Percentiles rank a stretch among this genome's conserved stretches.
phyloP scores from a whole-genome alignment of 305 asterid species.

The Coffea humblotiana region DNA sequence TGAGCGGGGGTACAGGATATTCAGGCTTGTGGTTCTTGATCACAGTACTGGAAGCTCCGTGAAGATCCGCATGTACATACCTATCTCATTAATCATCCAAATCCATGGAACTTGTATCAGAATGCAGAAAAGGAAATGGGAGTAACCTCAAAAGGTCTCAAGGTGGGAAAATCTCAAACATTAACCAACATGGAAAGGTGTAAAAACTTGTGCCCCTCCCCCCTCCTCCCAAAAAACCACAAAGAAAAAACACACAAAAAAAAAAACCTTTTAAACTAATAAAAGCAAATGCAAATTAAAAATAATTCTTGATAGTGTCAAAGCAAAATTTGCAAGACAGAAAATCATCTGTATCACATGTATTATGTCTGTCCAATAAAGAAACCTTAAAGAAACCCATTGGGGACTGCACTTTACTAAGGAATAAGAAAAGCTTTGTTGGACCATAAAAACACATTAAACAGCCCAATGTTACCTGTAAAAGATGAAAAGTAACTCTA shows the following conservation, averaged over 20 bases:
- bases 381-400: background rate
- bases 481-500: too few species aligned
- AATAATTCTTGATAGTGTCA: background rate
- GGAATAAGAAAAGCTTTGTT: background rate
- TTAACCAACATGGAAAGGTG: background rate
- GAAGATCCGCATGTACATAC: slow-evolving; percentile 96
- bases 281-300: background rate
- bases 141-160: background rate
- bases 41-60: slow-evolving; percentile 97
- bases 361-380: background rate
- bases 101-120: slow-evolving; percentile 6
- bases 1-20: slow-evolving; percentile 85
- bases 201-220: background rate
- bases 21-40: slow-evolving; percentile 96
- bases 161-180: background rate
- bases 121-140: background rate
- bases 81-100: slow-evolving; percentile 43
- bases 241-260: background rate
- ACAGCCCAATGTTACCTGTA: background rate
- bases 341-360: background rate
- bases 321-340: background rate
- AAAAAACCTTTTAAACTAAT: background rate
- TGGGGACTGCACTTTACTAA: background rate
- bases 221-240: too few species aligned
- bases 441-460: background rate